Evolutionary conservation across 257 asterid genomes (phyloP).

Genomic region (Solanum pennellii): DNA sequence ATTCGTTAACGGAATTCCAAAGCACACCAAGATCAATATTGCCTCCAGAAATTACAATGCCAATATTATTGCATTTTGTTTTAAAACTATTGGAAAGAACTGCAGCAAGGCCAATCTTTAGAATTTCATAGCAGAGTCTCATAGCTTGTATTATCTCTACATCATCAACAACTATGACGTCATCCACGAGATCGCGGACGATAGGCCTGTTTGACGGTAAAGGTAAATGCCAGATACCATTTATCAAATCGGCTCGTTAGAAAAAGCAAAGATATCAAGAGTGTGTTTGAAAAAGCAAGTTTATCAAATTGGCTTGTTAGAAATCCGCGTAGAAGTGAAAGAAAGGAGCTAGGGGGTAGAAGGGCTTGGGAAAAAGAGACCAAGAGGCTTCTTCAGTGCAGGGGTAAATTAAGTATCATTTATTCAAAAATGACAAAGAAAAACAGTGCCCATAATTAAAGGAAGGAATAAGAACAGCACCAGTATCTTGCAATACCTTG

Average conservation of each 20-base stretch:
- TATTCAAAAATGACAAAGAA: too few relatives aligned
- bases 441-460: too few relatives aligned
- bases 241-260: background rate
- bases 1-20: slow-evolving; percentile 46
- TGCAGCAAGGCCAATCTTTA: slow-evolving; percentile 91
- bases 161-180: slow-evolving; percentile 59
- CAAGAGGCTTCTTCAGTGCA: background rate
- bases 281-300: background rate
- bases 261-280: background rate
- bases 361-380: background rate
- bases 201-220: slow-evolving; percentile 52
- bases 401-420: too few relatives aligned
- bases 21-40: slow-evolving; percentile 73
- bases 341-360: background rate
- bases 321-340: background rate
- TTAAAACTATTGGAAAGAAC: slow-evolving; percentile 51
- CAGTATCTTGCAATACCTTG: slow-evolving; percentile 63
- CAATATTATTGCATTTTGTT: slow-evolving; percentile 43
- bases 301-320: too few relatives aligned
- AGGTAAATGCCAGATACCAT: background rate
- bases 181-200: slow-evolving; percentile 81
- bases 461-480: slow-evolving; percentile 83
- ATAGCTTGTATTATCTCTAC: slow-evolving; percentile 62
- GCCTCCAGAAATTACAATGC: slow-evolving; percentile 84
- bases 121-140: slow-evolving; percentile 67